Conservation (phyloP, 1,139 yeast genomes). For the Suhomyces anneliseae region DNA sequence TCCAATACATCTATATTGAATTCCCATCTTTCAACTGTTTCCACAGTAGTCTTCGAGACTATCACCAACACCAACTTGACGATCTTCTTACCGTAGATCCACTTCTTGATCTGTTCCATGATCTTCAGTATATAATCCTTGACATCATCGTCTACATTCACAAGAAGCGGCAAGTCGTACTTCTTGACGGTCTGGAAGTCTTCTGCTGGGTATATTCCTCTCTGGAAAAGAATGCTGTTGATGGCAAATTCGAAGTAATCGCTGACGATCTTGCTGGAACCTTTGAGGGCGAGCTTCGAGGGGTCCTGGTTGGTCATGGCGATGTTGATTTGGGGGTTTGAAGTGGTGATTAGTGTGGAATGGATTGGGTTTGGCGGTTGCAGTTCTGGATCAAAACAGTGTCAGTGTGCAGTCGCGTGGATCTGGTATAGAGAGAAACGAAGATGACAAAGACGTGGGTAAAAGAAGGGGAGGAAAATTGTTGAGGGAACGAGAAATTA, state of each 20-base stretch:
- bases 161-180: constrained; percentile 75
- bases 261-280: constrained; percentile 74
- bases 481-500: too few species aligned
- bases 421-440: too few species aligned
- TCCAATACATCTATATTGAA: constrained; percentile 58
- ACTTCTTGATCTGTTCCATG: constrained; percentile 73
- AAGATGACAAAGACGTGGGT: too few species aligned
- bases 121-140: constrained; percentile 66
- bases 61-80: constrained; percentile 71
- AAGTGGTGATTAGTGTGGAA: too few species aligned
- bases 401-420: too few species aligned
- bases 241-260: constrained; percentile 85
- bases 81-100: constrained; percentile 76
- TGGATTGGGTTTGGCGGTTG: too few species aligned
- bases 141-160: constrained; percentile 76
- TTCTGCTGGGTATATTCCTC: constrained; percentile 89
- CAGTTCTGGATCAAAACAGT: not conserved
- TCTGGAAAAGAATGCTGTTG: constrained; percentile 78
- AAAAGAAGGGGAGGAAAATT: too few species aligned
- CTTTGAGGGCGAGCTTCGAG: constrained; percentile 65
- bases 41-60: constrained; percentile 64
- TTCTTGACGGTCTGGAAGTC: constrained; percentile 79
- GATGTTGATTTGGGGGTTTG: not conserved
- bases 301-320: constrained; percentile 1
- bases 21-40: constrained; percentile 84